These are phyloP conservation scores for Phascolomyces articulosus DNA, from an alignment of 371 early-diverging fungal species.

Conservation along the genomic window DNA sequence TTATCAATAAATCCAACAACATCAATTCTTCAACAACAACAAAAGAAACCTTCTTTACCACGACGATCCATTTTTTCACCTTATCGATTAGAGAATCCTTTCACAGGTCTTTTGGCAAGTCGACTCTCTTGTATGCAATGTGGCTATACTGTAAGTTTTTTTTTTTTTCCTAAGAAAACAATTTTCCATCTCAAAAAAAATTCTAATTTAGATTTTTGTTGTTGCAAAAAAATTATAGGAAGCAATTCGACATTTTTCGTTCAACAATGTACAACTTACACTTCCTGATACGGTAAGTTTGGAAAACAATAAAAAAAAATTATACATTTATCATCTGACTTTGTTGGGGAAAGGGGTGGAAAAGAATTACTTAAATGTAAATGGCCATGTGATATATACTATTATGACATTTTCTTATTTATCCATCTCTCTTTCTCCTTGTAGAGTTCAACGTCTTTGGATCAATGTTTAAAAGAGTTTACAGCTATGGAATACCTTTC, in stretches of 20 bases:
- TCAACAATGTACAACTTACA: slow-evolving; percentile 71
- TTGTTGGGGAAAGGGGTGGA: too few relatives aligned
- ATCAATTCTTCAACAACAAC: too few relatives aligned
- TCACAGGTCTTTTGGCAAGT: slow-evolving; percentile 71
- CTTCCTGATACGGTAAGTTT: slow-evolving; percentile 61
- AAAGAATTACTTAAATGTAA: too few relatives aligned
- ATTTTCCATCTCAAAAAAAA: too few relatives aligned
- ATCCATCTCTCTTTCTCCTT: too few relatives aligned
- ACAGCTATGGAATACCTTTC: slow-evolving; percentile 69
- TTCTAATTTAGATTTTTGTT: too few relatives aligned
- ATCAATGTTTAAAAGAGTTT: slow-evolving; percentile 65
- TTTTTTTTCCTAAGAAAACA: too few relatives aligned
- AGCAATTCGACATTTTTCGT: slow-evolving; percentile 76
- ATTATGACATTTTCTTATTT: too few relatives aligned
- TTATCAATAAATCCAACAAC: background rate
- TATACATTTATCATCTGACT: too few relatives aligned
- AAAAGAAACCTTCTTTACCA: background rate
- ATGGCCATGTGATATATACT: too few relatives aligned
- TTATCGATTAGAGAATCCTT: slow-evolving; percentile 52
- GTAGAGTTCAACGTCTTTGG: slow-evolving; percentile 59
- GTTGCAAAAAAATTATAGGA: too few relatives aligned
- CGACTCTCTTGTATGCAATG: slow-evolving; percentile 78
- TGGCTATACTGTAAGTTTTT: slow-evolving; percentile 63
- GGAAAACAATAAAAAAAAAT: too few relatives aligned
- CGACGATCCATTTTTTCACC: background rate